A percentile compares a stretch with the other conserved stretches of the same genome.
phyloP scores from a whole-genome alignment of 2,329 filamentous ascomycete genomes.

The Claviceps pusilla region DNA sequence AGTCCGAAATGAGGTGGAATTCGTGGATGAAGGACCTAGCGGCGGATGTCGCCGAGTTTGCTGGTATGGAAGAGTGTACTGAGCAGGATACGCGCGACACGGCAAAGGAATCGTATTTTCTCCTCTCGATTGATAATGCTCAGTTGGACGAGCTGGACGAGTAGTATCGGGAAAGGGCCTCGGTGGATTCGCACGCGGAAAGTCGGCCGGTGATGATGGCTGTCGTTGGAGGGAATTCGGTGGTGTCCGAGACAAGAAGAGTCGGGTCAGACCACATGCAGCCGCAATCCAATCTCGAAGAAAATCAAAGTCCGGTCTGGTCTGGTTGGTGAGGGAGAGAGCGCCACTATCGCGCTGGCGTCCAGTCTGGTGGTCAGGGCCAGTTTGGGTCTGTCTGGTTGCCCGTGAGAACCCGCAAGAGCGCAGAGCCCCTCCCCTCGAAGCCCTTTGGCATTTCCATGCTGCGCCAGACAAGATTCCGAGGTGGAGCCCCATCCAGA shows the following conservation, averaged over 20 bases:
- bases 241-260: neutral
- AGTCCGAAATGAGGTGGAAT: conserved; percentile 1
- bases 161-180: neutral
- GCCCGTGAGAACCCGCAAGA: no score
- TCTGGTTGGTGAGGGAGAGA: no score
- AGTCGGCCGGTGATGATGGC: neutral
- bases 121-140: neutral
- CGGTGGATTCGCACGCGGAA: neutral
- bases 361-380: neutral
- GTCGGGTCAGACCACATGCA: neutral
- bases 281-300: neutral
- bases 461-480: no score
- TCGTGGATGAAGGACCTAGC: neutral
- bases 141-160: neutral
- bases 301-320: neutral
- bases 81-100: neutral
- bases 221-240: neutral
- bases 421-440: no score
- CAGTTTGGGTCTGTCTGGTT: neutral
- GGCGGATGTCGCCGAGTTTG: conserved; percentile 3
- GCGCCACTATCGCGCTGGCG: no score
- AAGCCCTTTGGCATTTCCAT: no score
- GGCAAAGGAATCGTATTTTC: neutral
- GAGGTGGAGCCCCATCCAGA: no score
- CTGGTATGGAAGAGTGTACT: neutral